Percentiles rank a stretch among this genome's conserved stretches.
These are phyloP conservation scores for Candida frijolesensis DNA, from an alignment of 1,139 yeast genomes.

Conservation along the genomic window DNA sequence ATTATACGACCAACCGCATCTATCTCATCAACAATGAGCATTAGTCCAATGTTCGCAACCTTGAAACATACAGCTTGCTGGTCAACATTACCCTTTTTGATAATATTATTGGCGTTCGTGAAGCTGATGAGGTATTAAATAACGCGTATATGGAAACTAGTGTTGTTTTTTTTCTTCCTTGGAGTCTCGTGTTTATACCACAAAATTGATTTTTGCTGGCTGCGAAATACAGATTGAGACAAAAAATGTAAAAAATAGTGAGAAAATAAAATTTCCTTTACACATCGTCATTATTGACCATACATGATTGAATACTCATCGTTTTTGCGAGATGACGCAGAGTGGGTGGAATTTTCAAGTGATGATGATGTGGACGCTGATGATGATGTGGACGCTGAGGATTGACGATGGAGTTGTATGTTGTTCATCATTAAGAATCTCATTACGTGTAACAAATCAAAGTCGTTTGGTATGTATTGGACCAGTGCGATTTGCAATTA, in stretches of 20 bases:
- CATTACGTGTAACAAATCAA: no score
- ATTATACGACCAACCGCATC: neutral
- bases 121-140: neutral
- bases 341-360: neutral
- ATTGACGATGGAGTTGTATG: neutral
- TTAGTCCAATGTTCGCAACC: neutral
- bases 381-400: no score
- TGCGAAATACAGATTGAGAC: constrained; percentile 12
- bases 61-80: neutral
- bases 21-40: neutral
- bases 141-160: neutral
- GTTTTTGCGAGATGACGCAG: neutral
- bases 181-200: constrained; percentile 14
- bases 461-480: neutral
- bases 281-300: neutral
- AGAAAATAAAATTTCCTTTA: no score
- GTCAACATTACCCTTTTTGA: neutral
- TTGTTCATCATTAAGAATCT: neutral
- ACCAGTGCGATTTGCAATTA: neutral
- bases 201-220: constrained; percentile 10
- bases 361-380: neutral
- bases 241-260: constrained; percentile 8
- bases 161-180: constrained; percentile 6
- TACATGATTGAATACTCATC: neutral
- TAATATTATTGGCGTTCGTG: neutral